Evolutionary conservation across 108 stramenopile genomes (phyloP), one percentile per base, ranked within the genome.

Genomic region (Bacterosira constricta): DNA sequence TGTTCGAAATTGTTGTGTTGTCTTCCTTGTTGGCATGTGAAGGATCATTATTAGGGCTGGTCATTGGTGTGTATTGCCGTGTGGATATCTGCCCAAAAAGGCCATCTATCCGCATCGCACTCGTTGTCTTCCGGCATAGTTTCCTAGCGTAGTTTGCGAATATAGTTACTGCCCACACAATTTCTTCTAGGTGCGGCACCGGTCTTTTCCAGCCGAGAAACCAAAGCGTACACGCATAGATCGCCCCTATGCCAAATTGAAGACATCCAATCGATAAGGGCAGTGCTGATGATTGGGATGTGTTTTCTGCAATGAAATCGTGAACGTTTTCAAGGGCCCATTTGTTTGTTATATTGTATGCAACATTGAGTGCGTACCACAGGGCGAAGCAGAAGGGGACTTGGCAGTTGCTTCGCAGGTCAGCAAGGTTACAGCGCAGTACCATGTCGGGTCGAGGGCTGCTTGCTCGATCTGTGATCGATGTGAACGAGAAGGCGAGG

Each of bases 281-380:
- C 57, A 77, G 59, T 13, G 79, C 36, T 25, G 64, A 66, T 20
- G 60, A 66, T 23, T 51, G 32, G 0, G 15, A 17, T 4, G 29
- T 23, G 15, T 17, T 30, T 27, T 35, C 10, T 0, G 12, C 64
- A 20, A 71, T 63, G 32, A 66, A 53, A 25, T 20, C 39, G 6
- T 55, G 73, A 1, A 80, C 73, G n/a, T 70, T 37, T 31, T 75
- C 58, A 15, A 80, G 65, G 11, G 74, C 79, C 73, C 59, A 70
- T 58, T 81, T 81, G 41, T 77, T 77, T 21, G 75, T 66, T 9
- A 77, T 83, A 79, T 93, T 93, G 88, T 93, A 93, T 21, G 66
- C 42, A 27, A 93, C 63, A 73, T 91, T 93, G 12, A 93, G 75
- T 17, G 82, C 83, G 59, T 90, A 93, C 92, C 92, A 93, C 37